phyloP scores from a whole-genome alignment of 2,329 filamentous ascomycete genomes.

The Aspergillus udagawae region DNA sequence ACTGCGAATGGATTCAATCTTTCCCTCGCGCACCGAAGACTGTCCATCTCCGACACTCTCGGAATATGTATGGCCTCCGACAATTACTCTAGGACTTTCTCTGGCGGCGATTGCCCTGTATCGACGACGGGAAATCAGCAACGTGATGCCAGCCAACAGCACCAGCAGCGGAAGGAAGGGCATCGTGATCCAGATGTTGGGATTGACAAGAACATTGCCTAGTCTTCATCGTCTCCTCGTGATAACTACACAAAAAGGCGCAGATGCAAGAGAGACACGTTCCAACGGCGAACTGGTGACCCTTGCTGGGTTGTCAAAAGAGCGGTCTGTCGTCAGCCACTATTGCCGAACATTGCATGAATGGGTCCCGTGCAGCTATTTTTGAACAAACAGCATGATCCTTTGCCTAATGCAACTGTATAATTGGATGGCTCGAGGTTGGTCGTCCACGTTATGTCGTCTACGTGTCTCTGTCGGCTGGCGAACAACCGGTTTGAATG shows the following conservation, averaged over 20 bases:
- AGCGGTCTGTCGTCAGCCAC: background rate
- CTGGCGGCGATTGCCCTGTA: slow-evolving; percentile 7
- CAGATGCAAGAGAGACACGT: background rate
- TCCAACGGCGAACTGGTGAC: background rate
- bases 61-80: slow-evolving; percentile 17
- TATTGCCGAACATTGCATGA: background rate
- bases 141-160: slow-evolving; percentile 13
- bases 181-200: slow-evolving; percentile 4
- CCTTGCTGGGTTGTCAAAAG: background rate
- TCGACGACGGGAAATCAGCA: slow-evolving; percentile 12
- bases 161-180: slow-evolving; percentile 15
- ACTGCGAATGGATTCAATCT: slow-evolving; percentile 14
- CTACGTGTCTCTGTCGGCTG: background rate
- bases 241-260: background rate
- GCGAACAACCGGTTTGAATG: background rate
- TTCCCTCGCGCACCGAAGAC: background rate
- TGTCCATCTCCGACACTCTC: slow-evolving; percentile 10
- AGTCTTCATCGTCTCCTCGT: background rate
- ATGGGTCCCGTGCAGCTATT: background rate
- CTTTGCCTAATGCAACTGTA: background rate
- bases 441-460: background rate
- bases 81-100: slow-evolving; percentile 10
- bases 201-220: background rate
- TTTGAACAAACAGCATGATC: background rate
- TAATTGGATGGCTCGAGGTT: background rate